Percentiles rank a stretch among this genome's conserved stretches.
phyloP scores from a whole-genome alignment of 2,329 filamentous ascomycete species.

The Camillea tinctor region DNA sequence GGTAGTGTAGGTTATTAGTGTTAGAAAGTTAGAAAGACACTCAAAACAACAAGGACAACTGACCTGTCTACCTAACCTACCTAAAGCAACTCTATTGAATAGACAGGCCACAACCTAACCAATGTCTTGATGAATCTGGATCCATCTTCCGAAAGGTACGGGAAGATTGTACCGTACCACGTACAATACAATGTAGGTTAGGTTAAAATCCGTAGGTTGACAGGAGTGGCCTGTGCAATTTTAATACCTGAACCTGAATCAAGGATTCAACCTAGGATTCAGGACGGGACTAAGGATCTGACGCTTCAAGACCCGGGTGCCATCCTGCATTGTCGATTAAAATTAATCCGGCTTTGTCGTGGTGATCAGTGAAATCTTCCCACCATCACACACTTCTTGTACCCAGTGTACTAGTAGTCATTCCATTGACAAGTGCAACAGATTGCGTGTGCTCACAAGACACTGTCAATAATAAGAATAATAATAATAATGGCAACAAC shows the following conservation, averaged over 20 bases:
- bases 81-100: neutral
- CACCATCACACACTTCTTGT: neutral
- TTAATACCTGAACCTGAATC: neutral
- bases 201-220: neutral
- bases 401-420: neutral
- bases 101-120: neutral
- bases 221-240: neutral
- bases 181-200: neutral
- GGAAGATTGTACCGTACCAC: too few species aligned
- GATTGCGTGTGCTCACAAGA: neutral
- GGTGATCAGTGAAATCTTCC: neutral
- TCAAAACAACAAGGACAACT: too few species aligned
- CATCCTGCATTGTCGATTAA: neutral
- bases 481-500: too few species aligned
- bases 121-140: conserved; percentile 3
- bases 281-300: neutral
- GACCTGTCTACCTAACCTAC: neutral
- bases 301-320: too few species aligned
- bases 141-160: too few species aligned
- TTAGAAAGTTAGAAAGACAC: too few species aligned
- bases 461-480: neutral
- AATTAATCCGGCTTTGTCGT: neutral
- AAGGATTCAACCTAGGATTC: neutral
- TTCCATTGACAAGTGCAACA: neutral
- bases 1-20: too few species aligned